Percentiles rank a stretch among this genome's conserved stretches.
Evolutionary conservation across 371 early-diverging fungal species (phyloP).

Genomic region (Apophysomyces variabilis): DNA sequence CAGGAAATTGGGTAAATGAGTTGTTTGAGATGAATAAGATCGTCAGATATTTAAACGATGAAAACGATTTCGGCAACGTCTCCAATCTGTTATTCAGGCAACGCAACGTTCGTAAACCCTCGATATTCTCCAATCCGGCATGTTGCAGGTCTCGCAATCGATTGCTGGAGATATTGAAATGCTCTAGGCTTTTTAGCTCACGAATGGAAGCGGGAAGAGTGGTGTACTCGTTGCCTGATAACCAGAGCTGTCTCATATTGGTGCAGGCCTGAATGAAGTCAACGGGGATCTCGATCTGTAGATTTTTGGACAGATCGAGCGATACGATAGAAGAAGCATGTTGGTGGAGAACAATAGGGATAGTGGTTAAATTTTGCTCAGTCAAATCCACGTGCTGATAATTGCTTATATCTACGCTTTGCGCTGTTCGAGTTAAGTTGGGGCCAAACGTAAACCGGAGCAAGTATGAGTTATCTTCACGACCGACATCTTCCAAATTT

Average conservation of each 20-base stretch:
- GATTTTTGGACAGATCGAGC: conserved; percentile 78
- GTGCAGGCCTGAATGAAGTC: conserved; percentile 79
- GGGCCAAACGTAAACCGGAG: conserved; percentile 78
- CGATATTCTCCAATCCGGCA: conserved; percentile 62
- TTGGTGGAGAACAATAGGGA: conserved; percentile 76
- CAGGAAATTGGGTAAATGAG: conserved; percentile 68
- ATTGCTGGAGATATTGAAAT: conserved; percentile 81
- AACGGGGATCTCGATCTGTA: conserved; percentile 68
- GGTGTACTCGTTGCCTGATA: conserved; percentile 72
- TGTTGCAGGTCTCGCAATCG: conserved; percentile 64
- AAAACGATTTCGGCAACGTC: conserved; percentile 62
- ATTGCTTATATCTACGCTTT: conserved; percentile 33
- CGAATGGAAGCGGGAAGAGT: conserved; percentile 65
- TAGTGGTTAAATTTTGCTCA: conserved; percentile 64
- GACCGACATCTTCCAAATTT: conserved; percentile 73
- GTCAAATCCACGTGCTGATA: conserved; percentile 62
- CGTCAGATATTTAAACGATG: conserved; percentile 59
- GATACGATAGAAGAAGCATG: conserved; percentile 65
- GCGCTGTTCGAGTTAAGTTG: conserved; percentile 53
- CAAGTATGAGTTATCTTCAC: conserved; percentile 87
- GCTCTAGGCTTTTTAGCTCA: conserved; percentile 58
- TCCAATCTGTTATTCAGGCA: conserved; percentile 78
- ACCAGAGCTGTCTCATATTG: conserved; percentile 64
- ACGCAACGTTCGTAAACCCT: conserved; percentile 59
- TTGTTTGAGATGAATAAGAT: conserved; percentile 78